These are phyloP conservation scores for Pseudogymnoascus sp. DNA, from an alignment of 2,329 filamentous ascomycete genomes.

Conservation along the genomic window DNA sequence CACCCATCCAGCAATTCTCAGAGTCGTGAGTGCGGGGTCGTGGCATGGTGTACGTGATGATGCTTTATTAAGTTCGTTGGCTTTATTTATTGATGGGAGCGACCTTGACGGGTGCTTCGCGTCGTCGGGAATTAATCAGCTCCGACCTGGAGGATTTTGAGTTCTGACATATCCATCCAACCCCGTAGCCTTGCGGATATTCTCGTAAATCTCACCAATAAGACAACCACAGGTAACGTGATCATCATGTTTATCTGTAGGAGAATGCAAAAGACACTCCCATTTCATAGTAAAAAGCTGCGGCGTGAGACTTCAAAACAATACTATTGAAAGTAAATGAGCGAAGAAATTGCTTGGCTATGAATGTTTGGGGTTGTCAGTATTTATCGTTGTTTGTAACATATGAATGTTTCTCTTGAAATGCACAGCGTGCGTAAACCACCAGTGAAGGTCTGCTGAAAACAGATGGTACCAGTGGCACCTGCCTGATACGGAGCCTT, in stretches of 20 bases:
- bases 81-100: background rate
- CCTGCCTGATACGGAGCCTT: background rate
- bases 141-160: background rate
- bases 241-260: too few species aligned
- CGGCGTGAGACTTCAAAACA: too few species aligned
- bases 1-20: conserved; percentile 16
- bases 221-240: background rate
- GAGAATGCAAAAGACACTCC: too few species aligned
- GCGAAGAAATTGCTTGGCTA: too few species aligned
- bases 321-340: too few species aligned
- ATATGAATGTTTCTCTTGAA: too few species aligned
- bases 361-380: too few species aligned
- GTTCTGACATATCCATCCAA: background rate
- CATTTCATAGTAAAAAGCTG: too few species aligned
- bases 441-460: background rate
- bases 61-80: background rate
- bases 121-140: background rate
- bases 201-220: background rate
- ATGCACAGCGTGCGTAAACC: background rate
- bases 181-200: too few species aligned
- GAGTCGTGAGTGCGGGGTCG: background rate
- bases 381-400: too few species aligned
- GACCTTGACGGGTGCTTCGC: background rate
- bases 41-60: background rate
- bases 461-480: background rate